Base-by-base conservation (phyloP, 495 filamentous ascomycete genomes). In the Penicillium verhagenii region DNA sequence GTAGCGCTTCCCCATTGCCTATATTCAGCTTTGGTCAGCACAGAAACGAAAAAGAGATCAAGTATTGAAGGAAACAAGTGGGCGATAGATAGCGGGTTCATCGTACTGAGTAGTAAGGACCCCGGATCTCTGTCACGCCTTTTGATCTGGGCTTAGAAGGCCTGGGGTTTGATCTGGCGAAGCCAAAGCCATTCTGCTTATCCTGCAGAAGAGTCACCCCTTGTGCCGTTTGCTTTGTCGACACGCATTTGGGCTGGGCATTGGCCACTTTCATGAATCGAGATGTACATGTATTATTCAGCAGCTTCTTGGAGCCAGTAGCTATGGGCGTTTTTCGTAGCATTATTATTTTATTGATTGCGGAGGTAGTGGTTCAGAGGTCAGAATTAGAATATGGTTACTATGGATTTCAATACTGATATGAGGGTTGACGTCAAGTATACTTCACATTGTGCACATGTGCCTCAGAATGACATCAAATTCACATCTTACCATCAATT, bases 71-170 rank as follows among this genome's bases (percentile, higher is more conserved):
- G 4, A 9, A 13, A 20, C 11, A 21, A 18, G 37, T 28, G 2
- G 24, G 35, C 7, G 21, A 42, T 21, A n/a, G n/a, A n/a, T n/a
- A 8, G 24, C 23, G 10, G 33, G 8, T 29, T n/a, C 11, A 16
- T 53, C 69, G 49, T 67, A 77, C 78, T 0, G 72, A 75, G 53
- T 83, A 83, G 63, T 82, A 83, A 2, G 79, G 80, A 1, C 81
- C 81, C 21, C 81, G 67, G 51, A 83, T 83, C 56, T 83, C 79
- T 2, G 81, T 83, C 13, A 82, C 78, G 2, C 71, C 77, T 40
- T 69, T 78, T 6, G 52, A 65, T 18, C 82, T 68, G 4, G 79
- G 82, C 57, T 84, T 84, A 1, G 65, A 61, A 3, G 78, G 72
- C 28, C 70, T 57, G 0, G 75, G 72, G 53, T 85, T 83, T 7